Evolutionary conservation across 768 basidiomycete species (phyloP).

Genomic region (Russula earlei): DNA sequence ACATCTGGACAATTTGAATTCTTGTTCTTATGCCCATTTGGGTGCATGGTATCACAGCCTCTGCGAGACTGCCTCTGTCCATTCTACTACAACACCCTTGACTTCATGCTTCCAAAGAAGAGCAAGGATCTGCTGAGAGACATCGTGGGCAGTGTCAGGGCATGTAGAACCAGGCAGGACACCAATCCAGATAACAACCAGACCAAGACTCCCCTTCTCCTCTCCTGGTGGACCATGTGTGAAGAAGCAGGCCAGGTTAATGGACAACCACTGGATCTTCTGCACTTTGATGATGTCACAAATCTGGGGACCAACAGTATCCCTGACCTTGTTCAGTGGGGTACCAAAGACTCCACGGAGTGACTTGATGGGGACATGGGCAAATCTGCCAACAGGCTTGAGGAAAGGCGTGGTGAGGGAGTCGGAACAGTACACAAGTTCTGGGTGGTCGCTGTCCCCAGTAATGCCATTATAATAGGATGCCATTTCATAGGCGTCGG

Average conservation of each 20-base stretch:
- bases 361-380: neutral
- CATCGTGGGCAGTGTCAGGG: slow-evolving; percentile 2
- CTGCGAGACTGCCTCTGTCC: slow-evolving; percentile 1
- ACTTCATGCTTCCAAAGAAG: neutral
- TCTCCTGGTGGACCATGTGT: neutral
- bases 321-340: slow-evolving; percentile 6
- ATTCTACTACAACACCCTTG: slow-evolving; percentile 9
- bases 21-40: too few species aligned
- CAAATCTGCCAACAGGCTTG: slow-evolving; percentile 1
- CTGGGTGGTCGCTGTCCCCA: neutral
- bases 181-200: slow-evolving; percentile 8
- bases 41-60: too few species aligned
- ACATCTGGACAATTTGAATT: too few species aligned
- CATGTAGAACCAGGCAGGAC: slow-evolving; percentile 3
- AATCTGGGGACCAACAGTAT: slow-evolving; percentile 8
- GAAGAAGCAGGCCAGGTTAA: slow-evolving; percentile 6
- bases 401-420: neutral
- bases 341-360: slow-evolving; percentile 9
- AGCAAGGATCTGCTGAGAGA: slow-evolving; percentile 1
- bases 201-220: slow-evolving; percentile 5
- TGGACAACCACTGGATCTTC: neutral
- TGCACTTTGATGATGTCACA: neutral
- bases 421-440: slow-evolving; percentile 3
- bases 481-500: neutral
- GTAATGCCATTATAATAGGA: too few species aligned